Evolutionary conservation across 2,329 filamentous ascomycete genomes (phyloP).

Genomic region (Trichothecium roseum): DNA sequence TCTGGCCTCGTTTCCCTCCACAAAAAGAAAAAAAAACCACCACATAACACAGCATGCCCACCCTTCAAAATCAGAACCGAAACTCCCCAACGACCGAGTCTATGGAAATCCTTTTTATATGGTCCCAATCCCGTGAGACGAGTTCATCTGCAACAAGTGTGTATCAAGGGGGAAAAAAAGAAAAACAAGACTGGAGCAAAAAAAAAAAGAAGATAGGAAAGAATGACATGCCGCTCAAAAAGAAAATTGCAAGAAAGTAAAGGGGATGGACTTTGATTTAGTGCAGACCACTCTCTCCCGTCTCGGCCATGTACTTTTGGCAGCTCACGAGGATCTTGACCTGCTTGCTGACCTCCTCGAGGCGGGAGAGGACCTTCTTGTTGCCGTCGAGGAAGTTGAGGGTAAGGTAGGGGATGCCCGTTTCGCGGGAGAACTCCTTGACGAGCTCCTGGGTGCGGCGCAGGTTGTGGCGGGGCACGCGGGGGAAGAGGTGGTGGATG

Average conservation of each 20-base stretch:
- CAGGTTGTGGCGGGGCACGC: conserved; percentile 77
- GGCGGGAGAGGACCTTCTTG: conserved; percentile 63
- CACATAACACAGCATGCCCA: too few relatives aligned
- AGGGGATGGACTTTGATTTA: not conserved
- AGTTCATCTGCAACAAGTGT: too few relatives aligned
- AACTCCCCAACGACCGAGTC: too few relatives aligned
- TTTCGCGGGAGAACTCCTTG: conserved; percentile 71
- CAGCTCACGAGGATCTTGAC: conserved; percentile 69
- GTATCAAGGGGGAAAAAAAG: too few relatives aligned
- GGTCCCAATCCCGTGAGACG: too few relatives aligned
- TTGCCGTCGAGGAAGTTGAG: conserved; percentile 82
- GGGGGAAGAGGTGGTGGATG: conserved; percentile 76
- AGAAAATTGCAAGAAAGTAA: not conserved
- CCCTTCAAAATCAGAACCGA: too few relatives aligned
- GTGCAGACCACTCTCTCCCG: conserved; percentile 11
- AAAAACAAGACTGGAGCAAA: too few relatives aligned
- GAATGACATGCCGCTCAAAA: too few relatives aligned
- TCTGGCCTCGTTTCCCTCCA: too few relatives aligned
- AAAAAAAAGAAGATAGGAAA: too few relatives aligned
- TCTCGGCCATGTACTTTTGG: conserved; percentile 38
- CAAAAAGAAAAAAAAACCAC: too few relatives aligned
- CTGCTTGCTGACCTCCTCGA: conserved; percentile 73
- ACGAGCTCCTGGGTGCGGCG: conserved; percentile 65
- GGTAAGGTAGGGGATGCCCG: conserved; percentile 73
- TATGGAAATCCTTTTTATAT: too few relatives aligned